Conservation (phyloP, 495 filamentous ascomycete genomes). For the Penicillium flavigenum region DNA sequence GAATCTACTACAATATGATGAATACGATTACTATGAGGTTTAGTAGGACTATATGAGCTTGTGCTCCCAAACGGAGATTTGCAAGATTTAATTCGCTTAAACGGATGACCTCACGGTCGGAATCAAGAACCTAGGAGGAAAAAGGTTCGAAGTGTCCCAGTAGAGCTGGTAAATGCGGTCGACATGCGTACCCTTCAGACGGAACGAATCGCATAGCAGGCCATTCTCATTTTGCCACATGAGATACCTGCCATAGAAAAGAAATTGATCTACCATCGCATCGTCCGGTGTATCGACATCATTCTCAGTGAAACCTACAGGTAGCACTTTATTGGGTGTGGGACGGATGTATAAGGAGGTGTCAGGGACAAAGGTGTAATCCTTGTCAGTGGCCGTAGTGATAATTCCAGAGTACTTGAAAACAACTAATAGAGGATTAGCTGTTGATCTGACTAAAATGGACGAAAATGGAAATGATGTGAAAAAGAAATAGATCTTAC, state of each 20-base stretch:
- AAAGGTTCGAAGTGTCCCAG: constrained; percentile 24
- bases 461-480: background rate
- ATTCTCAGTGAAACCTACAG: constrained; percentile 28
- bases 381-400: constrained; percentile 24
- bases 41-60: background rate
- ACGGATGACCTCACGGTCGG: constrained; percentile 15
- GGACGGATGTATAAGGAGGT: constrained; percentile 27
- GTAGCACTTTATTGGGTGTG: constrained; percentile 13
- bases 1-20: constrained; percentile 18
- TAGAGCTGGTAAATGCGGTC: constrained; percentile 25
- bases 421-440: constrained; percentile 12
- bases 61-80: background rate
- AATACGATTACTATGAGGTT: background rate
- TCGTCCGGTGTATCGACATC: constrained; percentile 14
- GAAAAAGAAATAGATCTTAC: constrained; percentile 13
- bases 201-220: constrained; percentile 21
- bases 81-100: background rate
- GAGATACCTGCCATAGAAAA: constrained; percentile 26
- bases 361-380: constrained; percentile 20
- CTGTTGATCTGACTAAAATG: background rate
- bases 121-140: constrained; percentile 14
- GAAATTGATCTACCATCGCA: constrained; percentile 14
- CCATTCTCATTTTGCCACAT: constrained; percentile 23
- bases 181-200: constrained; percentile 23
- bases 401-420: constrained; percentile 12